Base-by-base conservation (phyloP, 176 grass and related monocot genomes). In the Oropetium thomaeum region DNA sequence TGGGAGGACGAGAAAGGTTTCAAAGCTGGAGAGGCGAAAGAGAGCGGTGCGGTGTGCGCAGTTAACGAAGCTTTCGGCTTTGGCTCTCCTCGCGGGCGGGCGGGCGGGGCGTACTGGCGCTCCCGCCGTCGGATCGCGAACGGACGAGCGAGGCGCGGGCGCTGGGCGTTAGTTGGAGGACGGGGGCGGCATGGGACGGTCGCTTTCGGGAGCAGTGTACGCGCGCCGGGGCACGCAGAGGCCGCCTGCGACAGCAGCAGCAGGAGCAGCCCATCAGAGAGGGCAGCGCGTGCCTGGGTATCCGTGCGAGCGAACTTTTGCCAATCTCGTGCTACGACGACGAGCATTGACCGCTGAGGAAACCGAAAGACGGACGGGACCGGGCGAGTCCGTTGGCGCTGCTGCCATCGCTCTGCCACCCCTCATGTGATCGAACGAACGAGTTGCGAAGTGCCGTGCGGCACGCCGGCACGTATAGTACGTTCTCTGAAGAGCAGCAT, bases 1-100 rank as follows among this genome's bases (percentile, higher is more conserved):
- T 58, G 70, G 40, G 73, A 59, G 52, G 17, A 25, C 67, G 79
- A 59, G 67, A 67, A 82, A 87, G 47, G 47, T 33, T 82, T 71
- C 65, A 76, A 70, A 39, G 52, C 42, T 7, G 4, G 47, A 3
- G 45, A 4, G 57, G 19, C 38, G 73, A 10, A 27, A 7, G 42
- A 13, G 77, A 41, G 30, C 9, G 40, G 28, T 19, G 19, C 25
- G 40, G 40, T 43, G 77, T 62, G 79, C 71, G 71, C 59, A 41
- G 67, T 52, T 71, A 83, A 62, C 55, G 76, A 81, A 16, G 58
- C 23, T 44, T 43, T 35, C 62, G 32, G 58, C 23, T 11, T 47
- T 27, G 53, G 53, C 37, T 42, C 27, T 26, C 20, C 35, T 23
- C 40, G 48, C 6, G 14, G 75, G 79, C 33, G 68, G 54, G 49